Conservation (phyloP, 352 stramenopile species). For the Phytophthora crassamura region DNA sequence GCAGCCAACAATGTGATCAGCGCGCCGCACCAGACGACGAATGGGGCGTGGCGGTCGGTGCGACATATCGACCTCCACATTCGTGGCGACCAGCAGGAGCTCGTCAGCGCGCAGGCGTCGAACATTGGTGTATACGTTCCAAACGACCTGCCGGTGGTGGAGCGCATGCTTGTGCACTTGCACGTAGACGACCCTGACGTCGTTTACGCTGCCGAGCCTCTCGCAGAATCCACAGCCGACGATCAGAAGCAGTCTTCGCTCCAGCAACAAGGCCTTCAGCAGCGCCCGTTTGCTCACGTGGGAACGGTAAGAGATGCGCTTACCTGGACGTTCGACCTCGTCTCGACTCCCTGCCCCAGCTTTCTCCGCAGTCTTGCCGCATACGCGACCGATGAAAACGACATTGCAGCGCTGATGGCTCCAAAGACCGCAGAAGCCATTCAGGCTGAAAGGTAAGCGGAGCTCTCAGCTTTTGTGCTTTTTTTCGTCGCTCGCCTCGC, state of each 20-base stretch:
- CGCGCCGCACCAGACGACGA: constrained; percentile 54
- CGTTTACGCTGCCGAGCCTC: constrained; percentile 47
- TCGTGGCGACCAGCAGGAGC: constrained; percentile 47
- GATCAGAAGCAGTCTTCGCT: constrained; percentile 17
- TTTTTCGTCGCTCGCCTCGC: not conserved
- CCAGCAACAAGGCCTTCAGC: constrained; percentile 21
- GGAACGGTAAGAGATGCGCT: constrained; percentile 72
- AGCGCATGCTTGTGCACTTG: constrained; percentile 59
- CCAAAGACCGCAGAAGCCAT: constrained; percentile 58
- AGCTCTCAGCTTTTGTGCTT: not conserved
- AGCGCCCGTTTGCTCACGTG: constrained; percentile 61
- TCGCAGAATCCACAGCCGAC: constrained; percentile 10
- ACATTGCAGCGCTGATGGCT: constrained; percentile 52
- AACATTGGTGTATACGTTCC: constrained; percentile 86
- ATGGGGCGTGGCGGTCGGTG: constrained; percentile 67
- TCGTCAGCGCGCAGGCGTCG: constrained; percentile 64
- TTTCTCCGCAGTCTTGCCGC: constrained; percentile 70
- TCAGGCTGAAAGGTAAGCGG: constrained; percentile 44
- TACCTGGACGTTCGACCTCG: constrained; percentile 80
- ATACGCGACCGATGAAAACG: constrained; percentile 63
- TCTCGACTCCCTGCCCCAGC: constrained; percentile 60
- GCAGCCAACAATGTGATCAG: constrained; percentile 69
- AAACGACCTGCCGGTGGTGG: constrained; percentile 57
- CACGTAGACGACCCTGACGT: constrained; percentile 56
- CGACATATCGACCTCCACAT: constrained; percentile 74